These are phyloP conservation scores for Loxodes magnus DNA, from an alignment of 73 alveolate species.

Conservation along the genomic window DNA sequence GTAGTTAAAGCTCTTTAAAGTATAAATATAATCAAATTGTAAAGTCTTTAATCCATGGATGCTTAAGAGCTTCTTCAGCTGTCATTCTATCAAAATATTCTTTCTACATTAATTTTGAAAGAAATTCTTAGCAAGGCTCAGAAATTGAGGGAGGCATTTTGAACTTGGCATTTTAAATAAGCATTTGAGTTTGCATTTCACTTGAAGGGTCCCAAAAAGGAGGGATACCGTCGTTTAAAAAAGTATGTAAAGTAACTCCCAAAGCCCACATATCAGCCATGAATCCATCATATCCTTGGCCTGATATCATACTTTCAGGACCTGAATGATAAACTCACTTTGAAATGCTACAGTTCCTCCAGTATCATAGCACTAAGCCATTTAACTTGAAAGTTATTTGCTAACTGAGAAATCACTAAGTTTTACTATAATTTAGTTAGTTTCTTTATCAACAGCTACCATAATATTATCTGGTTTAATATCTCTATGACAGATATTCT, in stretches of 20 bases:
- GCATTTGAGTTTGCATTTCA: conserved; percentile 47
- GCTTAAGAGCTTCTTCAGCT: conserved; percentile 62
- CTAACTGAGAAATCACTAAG: conserved; percentile 6
- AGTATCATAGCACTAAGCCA: conserved; percentile 3
- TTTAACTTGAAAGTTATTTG: neutral
- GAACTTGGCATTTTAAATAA: conserved; percentile 22
- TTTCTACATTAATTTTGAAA: conserved; percentile 30
- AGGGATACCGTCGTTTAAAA: conserved; percentile 41
- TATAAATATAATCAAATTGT: too few species aligned
- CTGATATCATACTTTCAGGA: conserved; percentile 16
- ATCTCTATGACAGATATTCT: conserved; percentile 48
- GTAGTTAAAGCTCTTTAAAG: too few species aligned
- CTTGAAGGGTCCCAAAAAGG: conserved; percentile 44
- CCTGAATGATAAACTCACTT: too few species aligned
- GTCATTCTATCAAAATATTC: conserved; percentile 65
- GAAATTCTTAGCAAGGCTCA: conserved; percentile 33
- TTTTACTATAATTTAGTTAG: neutral
- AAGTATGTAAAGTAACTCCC: conserved; percentile 36
- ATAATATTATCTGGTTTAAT: conserved; percentile 60
- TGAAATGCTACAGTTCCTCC: conserved; percentile 13
- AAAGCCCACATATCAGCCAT: conserved; percentile 59
- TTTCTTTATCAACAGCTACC: too few species aligned
- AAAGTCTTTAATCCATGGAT: too few species aligned
- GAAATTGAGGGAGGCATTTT: conserved; percentile 26
- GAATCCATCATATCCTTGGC: conserved; percentile 38